These are phyloP conservation scores for Trametopsis cervina DNA, from an alignment of 768 basidiomycete genomes.

Conservation along the genomic window DNA sequence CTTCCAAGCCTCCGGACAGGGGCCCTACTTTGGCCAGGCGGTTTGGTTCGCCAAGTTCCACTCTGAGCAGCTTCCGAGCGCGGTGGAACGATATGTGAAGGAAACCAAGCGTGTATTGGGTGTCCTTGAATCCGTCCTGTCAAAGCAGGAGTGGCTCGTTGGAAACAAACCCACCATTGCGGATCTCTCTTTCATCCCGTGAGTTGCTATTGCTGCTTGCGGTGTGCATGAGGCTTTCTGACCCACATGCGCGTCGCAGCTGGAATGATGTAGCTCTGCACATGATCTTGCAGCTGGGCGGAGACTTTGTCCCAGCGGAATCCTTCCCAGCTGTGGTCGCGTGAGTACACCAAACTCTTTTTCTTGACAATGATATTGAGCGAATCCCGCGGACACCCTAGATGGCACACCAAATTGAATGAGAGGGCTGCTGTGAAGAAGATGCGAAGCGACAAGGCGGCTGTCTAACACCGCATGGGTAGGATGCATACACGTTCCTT, in stretches of 20 bases:
- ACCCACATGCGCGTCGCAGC: background rate
- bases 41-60: constrained; percentile 17
- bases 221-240: background rate
- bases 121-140: constrained; percentile 17
- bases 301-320: constrained; percentile 6
- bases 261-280: constrained; percentile 10
- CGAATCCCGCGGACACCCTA: background rate
- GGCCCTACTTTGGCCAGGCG: constrained; percentile 16
- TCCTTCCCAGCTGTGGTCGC: constrained; percentile 9
- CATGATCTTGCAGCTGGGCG: constrained; percentile 1
- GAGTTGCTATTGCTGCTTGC: background rate
- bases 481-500: too few relatives aligned
- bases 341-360: constrained; percentile 4
- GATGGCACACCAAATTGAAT: constrained; percentile 11
- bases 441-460: constrained; percentile 5
- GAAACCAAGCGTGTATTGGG: constrained; percentile 17
- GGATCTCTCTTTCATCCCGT: constrained; percentile 15
- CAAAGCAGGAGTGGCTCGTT: constrained; percentile 17
- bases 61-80: constrained; percentile 17
- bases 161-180: constrained; percentile 14
- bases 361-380: background rate
- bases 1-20: constrained; percentile 25
- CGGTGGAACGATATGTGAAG: constrained; percentile 18
- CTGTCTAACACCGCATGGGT: too few relatives aligned
- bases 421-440: constrained; percentile 9